A percentile compares a stretch with the other conserved stretches of the same genome.
Conservation (phyloP, 805 yeast species). For the Metschnikowia matae region DNA sequence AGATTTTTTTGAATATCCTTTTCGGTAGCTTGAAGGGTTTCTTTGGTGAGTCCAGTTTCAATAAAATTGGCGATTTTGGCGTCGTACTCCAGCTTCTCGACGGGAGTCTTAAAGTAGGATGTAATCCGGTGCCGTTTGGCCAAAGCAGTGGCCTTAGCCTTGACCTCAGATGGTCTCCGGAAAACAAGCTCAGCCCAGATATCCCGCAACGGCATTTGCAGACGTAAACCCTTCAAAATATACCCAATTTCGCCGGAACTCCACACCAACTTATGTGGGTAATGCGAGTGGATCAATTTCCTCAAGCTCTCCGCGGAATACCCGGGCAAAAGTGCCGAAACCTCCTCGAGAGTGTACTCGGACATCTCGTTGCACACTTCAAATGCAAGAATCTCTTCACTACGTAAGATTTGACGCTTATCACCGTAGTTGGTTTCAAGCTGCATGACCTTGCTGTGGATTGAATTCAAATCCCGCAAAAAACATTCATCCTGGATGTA, state of each 20-base stretch:
- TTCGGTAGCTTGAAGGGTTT: slow-evolving; percentile 16
- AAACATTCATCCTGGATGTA: slow-evolving; percentile 15
- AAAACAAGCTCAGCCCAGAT: slow-evolving; percentile 10
- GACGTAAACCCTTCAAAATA: slow-evolving; percentile 8
- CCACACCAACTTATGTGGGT: slow-evolving; percentile 14
- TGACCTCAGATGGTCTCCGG: slow-evolving; percentile 10
- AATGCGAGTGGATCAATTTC: slow-evolving; percentile 7
- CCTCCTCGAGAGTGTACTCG: slow-evolving; percentile 5
- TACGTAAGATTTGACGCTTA: slow-evolving; percentile 7
- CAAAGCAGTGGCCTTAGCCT: slow-evolving; percentile 5
- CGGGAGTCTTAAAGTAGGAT: neutral
- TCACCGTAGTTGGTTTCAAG: slow-evolving; percentile 14
- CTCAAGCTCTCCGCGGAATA: slow-evolving; percentile 8
- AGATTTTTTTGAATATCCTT: slow-evolving; percentile 1
- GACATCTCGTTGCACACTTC: slow-evolving; percentile 11
- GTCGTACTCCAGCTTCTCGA: slow-evolving; percentile 8
- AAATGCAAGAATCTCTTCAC: slow-evolving; percentile 13
- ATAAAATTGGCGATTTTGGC: slow-evolving; percentile 12
- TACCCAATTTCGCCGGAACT: slow-evolving; percentile 8
- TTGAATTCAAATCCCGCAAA: slow-evolving; percentile 6
- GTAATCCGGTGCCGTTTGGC: slow-evolving; percentile 4
- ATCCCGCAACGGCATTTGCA: slow-evolving; percentile 5
- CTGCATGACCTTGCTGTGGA: slow-evolving; percentile 10
- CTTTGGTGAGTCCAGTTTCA: slow-evolving; percentile 17
- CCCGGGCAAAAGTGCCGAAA: slow-evolving; percentile 10